Conservation (phyloP, 495 filamentous ascomycete genomes). For the Cairneyella variabilis region DNA sequence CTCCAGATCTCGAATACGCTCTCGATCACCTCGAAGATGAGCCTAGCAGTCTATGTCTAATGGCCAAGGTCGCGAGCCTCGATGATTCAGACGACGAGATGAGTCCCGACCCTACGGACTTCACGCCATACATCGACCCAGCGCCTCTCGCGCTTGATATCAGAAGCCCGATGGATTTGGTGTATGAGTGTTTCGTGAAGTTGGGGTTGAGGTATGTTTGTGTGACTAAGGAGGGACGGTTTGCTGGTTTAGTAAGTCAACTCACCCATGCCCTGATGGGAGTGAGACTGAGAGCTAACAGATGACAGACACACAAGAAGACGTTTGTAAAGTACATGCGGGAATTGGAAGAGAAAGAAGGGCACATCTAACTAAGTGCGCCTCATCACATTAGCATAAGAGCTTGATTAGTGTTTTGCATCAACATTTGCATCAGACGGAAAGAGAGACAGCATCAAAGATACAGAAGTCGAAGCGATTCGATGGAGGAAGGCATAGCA, state of each 20-base stretch:
- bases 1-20: constrained; percentile 90
- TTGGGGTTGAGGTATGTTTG: constrained; percentile 90
- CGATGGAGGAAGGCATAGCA: no score
- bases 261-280: background rate
- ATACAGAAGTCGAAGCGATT: no score
- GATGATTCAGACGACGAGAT: constrained; percentile 55
- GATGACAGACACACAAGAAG: constrained; percentile 69
- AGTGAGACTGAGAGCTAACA: constrained; percentile 36
- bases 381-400: no score
- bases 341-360: constrained; percentile 63
- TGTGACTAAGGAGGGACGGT: constrained; percentile 77
- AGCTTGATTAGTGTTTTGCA: background rate
- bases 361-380: constrained; percentile 20
- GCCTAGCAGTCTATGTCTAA: constrained; percentile 69
- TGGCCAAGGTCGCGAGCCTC: constrained; percentile 59
- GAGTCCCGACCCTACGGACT: constrained; percentile 67
- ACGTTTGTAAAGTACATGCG: constrained; percentile 93
- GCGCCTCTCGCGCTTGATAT: constrained; percentile 87
- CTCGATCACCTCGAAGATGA: constrained; percentile 78
- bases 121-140: constrained; percentile 88
- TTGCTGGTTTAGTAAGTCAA: constrained; percentile 72
- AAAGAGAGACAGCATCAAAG: no score
- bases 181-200: constrained; percentile 97
- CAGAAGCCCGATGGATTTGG: constrained; percentile 86
- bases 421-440: background rate